Base-by-base conservation (phyloP, 805 yeast species). In the Candida ovalis region DNA sequence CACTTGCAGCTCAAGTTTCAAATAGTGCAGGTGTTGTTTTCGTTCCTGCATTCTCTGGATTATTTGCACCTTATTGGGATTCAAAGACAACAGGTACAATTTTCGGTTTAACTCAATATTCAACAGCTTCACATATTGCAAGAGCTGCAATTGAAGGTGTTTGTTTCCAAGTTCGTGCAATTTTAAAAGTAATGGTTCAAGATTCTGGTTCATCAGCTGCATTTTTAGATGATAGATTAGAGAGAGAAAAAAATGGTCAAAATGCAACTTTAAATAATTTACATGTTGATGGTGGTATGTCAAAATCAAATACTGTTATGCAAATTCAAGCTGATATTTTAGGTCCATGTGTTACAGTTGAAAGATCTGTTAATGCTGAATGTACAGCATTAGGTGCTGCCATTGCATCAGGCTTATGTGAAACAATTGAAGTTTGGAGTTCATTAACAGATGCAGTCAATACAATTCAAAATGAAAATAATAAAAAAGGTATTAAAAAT, bases 341-440 rank as follows among this genome's bases (percentile, higher is more conserved):
- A 56, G 97, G 97, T 3, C 92, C 94, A 1, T 81, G 90, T 68
- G 87, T 84, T 35, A 81, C 83, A 24, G 92, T 91, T 39, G 78
- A 80, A 57, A 76, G 97, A 59, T 90, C 97, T 1, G 77, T 81
- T 28, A 86, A 84, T 65, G 73, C 88, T 32, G 98, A 91, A 68
- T 89, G 96, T 63, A 91, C 97, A 4, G 97, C 97, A 0, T 76
- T 91, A 53, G 98, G 98, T 25, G 96, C 96, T 7, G 97, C 97
- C 4, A 86, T 92, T 56, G 97, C 97, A 25, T 96, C 98, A 2
- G 96, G 97, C 12, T 71, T 90, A 59, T 71, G 79, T 15, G 70
- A 81, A 13, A 68, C 72, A 22, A 80, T 81, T 19, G 77, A 87
- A 40, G 66, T 89, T 42, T 91, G 97, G 96, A 75, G 74, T 48